Percentiles rank a stretch among this genome's conserved stretches.
Evolutionary conservation across 2,329 filamentous ascomycete genomes (phyloP).

Genomic region (Penicillium crustosum): DNA sequence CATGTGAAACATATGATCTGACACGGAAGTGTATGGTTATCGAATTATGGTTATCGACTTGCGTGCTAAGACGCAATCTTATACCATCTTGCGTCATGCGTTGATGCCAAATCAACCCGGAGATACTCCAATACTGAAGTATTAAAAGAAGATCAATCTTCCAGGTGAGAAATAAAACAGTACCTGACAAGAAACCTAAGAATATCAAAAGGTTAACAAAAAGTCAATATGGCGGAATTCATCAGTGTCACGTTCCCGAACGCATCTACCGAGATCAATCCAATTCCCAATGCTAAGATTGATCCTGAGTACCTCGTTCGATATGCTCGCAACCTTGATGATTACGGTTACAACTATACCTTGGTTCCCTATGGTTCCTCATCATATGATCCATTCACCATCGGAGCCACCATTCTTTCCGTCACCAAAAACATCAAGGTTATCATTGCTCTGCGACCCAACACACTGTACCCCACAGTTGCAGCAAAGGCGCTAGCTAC

Average conservation of each 20-base stretch:
- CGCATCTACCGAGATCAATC: slow-evolving; percentile 56
- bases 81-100: slow-evolving; percentile 1
- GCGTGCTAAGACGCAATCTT: slow-evolving; percentile 11
- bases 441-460: slow-evolving; percentile 62
- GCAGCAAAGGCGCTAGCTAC: slow-evolving; percentile 63
- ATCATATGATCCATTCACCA: slow-evolving; percentile 58
- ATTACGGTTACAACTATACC: slow-evolving; percentile 63
- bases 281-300: slow-evolving; percentile 52
- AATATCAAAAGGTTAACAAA: not conserved
- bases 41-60: not conserved
- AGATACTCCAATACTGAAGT: not conserved
- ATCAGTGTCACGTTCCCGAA: slow-evolving; percentile 61
- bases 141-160: not conserved
- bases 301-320: slow-evolving; percentile 41
- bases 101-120: not conserved
- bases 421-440: slow-evolving; percentile 60
- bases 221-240: slow-evolving; percentile 49
- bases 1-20: not conserved
- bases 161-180: not conserved
- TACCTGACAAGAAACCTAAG: not conserved
- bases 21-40: not conserved
- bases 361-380: slow-evolving; percentile 60
- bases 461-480: slow-evolving; percentile 62
- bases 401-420: slow-evolving; percentile 58
- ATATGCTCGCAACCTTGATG: slow-evolving; percentile 31